Conservation (phyloP, 2,329 filamentous ascomycete genomes). For the Cordyceps pruinosa region DNA sequence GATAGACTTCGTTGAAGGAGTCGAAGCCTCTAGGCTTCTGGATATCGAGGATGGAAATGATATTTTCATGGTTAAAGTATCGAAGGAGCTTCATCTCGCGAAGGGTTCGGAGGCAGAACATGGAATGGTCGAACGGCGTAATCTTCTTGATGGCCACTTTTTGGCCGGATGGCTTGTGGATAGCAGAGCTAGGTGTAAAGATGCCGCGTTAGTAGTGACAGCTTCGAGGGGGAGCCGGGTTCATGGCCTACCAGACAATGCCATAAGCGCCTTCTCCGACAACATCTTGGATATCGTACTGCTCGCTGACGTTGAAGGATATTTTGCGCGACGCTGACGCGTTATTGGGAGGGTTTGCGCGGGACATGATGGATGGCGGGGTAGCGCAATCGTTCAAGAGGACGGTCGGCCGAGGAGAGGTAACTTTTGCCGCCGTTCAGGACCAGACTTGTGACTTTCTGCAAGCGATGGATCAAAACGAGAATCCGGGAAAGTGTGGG, state of each 20-base stretch:
- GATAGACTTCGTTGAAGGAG: conserved; percentile 93
- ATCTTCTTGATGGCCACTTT: conserved; percentile 99
- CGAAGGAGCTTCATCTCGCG: conserved; percentile 98
- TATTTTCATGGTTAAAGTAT: conserved; percentile 99
- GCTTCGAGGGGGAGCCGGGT: conserved; percentile 3
- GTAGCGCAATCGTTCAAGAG: conserved; percentile 11
- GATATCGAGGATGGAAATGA: conserved; percentile 98
- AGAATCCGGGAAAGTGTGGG: neutral
- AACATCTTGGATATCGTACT: conserved; percentile 99
- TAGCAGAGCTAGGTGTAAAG: conserved; percentile 62
- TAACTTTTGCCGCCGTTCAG: neutral
- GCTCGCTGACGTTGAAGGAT: conserved; percentile 98
- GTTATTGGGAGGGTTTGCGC: conserved; percentile 49
- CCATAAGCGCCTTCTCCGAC: conserved; percentile 98
- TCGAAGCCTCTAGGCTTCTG: conserved; percentile 97
- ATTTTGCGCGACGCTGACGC: conserved; percentile 76
- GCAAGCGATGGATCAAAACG: neutral
- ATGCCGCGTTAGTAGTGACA: conserved; percentile 3
- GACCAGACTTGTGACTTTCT: neutral
- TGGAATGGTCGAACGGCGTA: conserved; percentile 96
- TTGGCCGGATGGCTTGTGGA: conserved; percentile 96
- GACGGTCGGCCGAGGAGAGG: neutral
- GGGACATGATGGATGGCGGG: conserved; percentile 42
- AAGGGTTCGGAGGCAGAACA: conserved; percentile 94
- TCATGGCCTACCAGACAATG: conserved; percentile 77